Evolutionary conservation across 1,139 yeast species (phyloP).

Genomic region (Kluyveromyces marxianus): DNA sequence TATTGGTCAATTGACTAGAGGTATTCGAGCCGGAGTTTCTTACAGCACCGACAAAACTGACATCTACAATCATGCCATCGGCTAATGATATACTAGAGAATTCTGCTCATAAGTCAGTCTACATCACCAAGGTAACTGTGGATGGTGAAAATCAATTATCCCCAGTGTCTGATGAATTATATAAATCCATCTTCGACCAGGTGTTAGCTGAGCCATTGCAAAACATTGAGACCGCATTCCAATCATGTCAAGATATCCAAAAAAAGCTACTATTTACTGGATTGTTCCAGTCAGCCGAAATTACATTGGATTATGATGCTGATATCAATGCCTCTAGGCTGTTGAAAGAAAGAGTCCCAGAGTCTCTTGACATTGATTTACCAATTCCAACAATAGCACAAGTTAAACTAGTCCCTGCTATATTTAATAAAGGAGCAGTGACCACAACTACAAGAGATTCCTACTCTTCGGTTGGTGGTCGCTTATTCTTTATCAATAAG

Average conservation of each 20-base stretch:
- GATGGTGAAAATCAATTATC: conserved; percentile 15
- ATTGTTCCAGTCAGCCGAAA: conserved; percentile 15
- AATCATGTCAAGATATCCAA: conserved; percentile 13
- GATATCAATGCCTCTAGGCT: conserved; percentile 8
- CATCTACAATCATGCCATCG: not conserved
- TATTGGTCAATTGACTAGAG: not conserved
- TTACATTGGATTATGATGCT: conserved; percentile 15
- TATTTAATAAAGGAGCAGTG: conserved; percentile 19
- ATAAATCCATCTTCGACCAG: conserved; percentile 16
- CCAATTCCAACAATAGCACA: conserved; percentile 27
- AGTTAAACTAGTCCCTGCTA: conserved; percentile 19
- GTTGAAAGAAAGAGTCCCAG: conserved; percentile 9
- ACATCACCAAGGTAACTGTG: conserved; percentile 14
- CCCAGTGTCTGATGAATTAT: conserved; percentile 17
- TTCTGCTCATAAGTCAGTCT: conserved; percentile 14
- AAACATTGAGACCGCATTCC: conserved; percentile 13
- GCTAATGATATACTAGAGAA: conserved; percentile 1
- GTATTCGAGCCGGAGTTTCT: too few relatives aligned
- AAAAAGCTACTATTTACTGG: conserved; percentile 18
- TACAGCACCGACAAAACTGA: not conserved
- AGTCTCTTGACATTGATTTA: conserved; percentile 13
- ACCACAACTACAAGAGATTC: conserved; percentile 22
- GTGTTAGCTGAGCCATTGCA: conserved; percentile 18
- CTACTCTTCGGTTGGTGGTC: conserved; percentile 21
- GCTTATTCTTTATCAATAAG: conserved; percentile 25